Base-by-base conservation (phyloP, 176 grass and related monocot species). In the Aegilops bicornis region DNA sequence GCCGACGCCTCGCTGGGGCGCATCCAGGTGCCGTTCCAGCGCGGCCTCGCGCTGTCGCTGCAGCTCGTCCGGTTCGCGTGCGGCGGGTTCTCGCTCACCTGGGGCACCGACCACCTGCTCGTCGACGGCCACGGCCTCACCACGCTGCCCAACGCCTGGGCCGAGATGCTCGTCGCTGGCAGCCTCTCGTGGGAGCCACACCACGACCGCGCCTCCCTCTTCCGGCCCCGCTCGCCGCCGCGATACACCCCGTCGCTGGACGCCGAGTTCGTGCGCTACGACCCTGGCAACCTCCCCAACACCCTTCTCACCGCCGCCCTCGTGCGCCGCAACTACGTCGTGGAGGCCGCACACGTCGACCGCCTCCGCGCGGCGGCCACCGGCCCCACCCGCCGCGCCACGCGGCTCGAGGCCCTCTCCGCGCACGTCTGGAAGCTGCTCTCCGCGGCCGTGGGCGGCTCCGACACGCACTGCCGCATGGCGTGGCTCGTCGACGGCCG, bases 351-450 rank as follows among this genome's bases (percentile, higher is more conserved):
- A 0, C 85, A 96, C 67, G 1, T 96, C 22, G 87, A 78, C 64
- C 83, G 87, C 54, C 89, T 96, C 75, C 82, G 82, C 27, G 63
- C 7, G 10, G 39, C 62, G 5, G 91, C 87, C 19, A 93, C 81
- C 86, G 36, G 54, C 1, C 22, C 48, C 2, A 0, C 27, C 0
- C 92, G 83, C 86, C 65, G 79, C 22, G 85, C 85, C 43, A 90
- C 94, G 16, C 81, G 87, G 52, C 65, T 93, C 12, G 91, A 91
- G 86, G 94, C 91, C 31, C 66, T 94, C n/a, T 93, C 89, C 0
- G 91, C 87, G 11, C 86, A 92, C 84, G 22, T 92, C 4, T 96
- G 94, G 94, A 96, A 96, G 87, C 83, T 92, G 2, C 89, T 96
- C 12, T 91, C 91, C 3, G 23, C 35, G 4, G 87, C 89, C 3